phyloP scores from a whole-genome alignment of 176 grass and related monocot species.

The Elymus sibiricus region DNA sequence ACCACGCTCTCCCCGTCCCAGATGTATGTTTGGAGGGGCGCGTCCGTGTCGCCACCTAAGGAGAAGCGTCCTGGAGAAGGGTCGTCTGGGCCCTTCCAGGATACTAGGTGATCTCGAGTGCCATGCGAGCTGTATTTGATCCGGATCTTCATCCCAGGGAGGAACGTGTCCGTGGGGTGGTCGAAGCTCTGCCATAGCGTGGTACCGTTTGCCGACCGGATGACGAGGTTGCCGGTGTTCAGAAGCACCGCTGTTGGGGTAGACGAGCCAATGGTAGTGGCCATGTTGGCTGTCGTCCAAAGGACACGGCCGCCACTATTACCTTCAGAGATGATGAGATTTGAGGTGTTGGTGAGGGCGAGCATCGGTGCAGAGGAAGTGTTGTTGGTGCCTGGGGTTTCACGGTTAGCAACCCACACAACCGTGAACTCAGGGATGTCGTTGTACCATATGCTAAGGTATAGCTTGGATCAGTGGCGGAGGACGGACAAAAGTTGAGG shows the following conservation, averaged over 20 bases:
- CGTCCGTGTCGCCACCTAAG: neutral
- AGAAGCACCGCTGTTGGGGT: neutral
- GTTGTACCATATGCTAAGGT: too few species aligned
- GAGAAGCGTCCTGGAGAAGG: slow-evolving; percentile 21
- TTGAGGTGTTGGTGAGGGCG: neutral
- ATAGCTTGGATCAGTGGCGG: too few species aligned
- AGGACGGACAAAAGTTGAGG: too few species aligned
- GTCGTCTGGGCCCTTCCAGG: slow-evolving; percentile 24
- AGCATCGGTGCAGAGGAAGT: neutral
- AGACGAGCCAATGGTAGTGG: neutral
- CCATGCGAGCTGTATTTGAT: neutral
- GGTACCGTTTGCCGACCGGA: neutral
- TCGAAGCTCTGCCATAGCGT: slow-evolving; percentile 36
- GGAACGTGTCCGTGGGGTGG: neutral
- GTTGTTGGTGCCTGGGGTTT: too few species aligned
- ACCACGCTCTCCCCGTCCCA: neutral
- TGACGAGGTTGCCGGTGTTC: slow-evolving; percentile 30
- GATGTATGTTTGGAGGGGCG: neutral
- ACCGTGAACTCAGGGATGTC: too few species aligned
- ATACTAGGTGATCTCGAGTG: neutral
- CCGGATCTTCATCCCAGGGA: slow-evolving; percentile 13
- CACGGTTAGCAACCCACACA: too few species aligned
- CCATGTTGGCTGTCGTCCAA: neutral
- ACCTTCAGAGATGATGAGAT: neutral
- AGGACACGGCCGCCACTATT: neutral